Evolutionary conservation across 2,329 filamentous ascomycete genomes (phyloP), one percentile per base, ranked within the genome.

Genomic region (Ceratocystis albifundus): DNA sequence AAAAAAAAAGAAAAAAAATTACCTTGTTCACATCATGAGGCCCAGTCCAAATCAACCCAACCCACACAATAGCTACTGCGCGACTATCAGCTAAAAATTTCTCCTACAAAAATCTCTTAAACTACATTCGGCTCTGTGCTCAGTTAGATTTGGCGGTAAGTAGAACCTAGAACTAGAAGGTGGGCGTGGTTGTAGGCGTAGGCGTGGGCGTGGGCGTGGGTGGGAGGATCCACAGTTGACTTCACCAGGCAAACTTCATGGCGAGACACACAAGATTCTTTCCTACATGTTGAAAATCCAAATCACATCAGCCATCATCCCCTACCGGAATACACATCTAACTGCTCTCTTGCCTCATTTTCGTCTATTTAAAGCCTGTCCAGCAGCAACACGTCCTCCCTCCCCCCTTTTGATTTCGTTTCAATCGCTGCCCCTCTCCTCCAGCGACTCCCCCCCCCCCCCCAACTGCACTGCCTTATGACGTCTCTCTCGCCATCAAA

Each of bases 401-500:
- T 22, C 8, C 2, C 48, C 48, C 32, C 20, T 15, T 17, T 1
- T 3, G 10, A 12, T 45, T 25, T 6, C 53, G 12, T 20, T 7
- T 17, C 1, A 17, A 3, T 36, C 7, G 17, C 53, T 0, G 6
- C 30, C 28, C 30, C 15, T 15, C 55, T 17, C 55, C 28, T 12
- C 28, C 30, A 12, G n/a, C 22, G 6, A 22, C 46, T 25, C 46
- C 5, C n/a, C n/a, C n/a, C n/a, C n/a, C n/a, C n/a, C n/a, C n/a
- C n/a, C n/a, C n/a, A n/a, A n/a, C n/a, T n/a, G n/a, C n/a, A 12
- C 46, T 50, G 36, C 48, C 28, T 15, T 25, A 62, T 62, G 61
- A 25, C 61, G 53, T 64, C 68, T 2, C 32, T 65, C 28, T 72
- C 71, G 61, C 73, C 74, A 70, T 66, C 32, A 66, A 72, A 70